Percentiles rank a stretch among this genome's conserved stretches.
These are phyloP conservation scores for Gardenia jasminoides DNA, from an alignment of 257 asterid species.

Conservation along the genomic window DNA sequence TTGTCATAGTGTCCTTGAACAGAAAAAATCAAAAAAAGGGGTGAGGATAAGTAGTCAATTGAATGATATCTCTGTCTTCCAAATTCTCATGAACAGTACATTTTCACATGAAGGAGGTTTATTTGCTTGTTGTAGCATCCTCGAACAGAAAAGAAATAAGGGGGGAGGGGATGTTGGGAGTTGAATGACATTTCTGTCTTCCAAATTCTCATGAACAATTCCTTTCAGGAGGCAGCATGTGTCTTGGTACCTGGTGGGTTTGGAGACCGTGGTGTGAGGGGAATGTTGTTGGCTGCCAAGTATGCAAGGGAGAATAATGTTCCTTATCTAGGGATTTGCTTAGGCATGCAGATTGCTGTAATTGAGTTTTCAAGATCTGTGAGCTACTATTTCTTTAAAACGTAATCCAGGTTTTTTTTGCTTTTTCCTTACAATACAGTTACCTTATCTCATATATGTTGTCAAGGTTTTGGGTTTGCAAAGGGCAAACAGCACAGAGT, in stretches of 20 bases:
- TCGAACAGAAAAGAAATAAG: neutral
- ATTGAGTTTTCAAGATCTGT: slow-evolving; percentile 91
- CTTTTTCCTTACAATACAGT: slow-evolving; percentile 5
- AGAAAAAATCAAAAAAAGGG: too few relatives aligned
- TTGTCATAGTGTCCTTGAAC: too few relatives aligned
- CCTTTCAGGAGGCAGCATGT: slow-evolving; percentile 74
- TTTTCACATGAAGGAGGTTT: too few relatives aligned
- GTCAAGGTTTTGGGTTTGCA: slow-evolving; percentile 67
- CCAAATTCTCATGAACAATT: slow-evolving; percentile 6
- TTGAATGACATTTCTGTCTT: neutral
- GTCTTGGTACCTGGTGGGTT: slow-evolving; percentile 99
- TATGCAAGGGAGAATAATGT: slow-evolving; percentile 83
- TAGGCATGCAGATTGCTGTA: slow-evolving; percentile 97
- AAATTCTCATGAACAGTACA: too few relatives aligned
- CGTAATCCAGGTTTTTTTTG: slow-evolving; percentile 1
- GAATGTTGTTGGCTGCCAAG: slow-evolving; percentile 97
- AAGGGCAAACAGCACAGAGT: slow-evolving; percentile 83
- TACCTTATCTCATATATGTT: slow-evolving; percentile 6
- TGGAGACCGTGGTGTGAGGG: slow-evolving; percentile 95
- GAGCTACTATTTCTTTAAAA: slow-evolving; percentile 29
- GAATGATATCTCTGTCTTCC: too few relatives aligned
- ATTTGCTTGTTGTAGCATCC: neutral
- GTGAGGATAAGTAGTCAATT: too few relatives aligned
- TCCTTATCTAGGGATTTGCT: slow-evolving; percentile 95
- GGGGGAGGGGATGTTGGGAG: neutral